Conservation (phyloP, 2,329 filamentous ascomycete species). For the Colletotrichum orbiculare region DNA sequence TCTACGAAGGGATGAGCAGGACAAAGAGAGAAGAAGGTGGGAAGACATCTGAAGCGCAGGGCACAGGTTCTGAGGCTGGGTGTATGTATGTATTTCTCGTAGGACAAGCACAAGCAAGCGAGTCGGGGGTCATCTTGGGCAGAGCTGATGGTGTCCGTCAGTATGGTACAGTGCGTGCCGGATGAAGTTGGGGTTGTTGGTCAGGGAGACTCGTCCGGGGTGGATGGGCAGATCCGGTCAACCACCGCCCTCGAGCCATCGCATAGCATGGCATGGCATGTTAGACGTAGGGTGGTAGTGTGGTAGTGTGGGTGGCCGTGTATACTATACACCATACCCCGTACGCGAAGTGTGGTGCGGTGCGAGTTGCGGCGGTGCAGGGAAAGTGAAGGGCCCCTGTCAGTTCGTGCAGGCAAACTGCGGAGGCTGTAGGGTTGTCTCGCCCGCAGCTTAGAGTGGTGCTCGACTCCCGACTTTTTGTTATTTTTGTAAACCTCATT, state of each 20-base stretch:
- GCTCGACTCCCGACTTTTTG: conserved; percentile 12
- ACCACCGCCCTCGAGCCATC: neutral
- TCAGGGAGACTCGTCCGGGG: conserved; percentile 10
- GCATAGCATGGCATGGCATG: neutral
- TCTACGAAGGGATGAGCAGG: conserved; percentile 6
- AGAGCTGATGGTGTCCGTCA: conserved; percentile 21
- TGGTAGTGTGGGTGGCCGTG: neutral
- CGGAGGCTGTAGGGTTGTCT: conserved; percentile 33
- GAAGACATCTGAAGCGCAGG: conserved; percentile 21
- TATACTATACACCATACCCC: neutral
- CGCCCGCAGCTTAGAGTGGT: conserved; percentile 9
- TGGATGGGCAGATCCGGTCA: conserved; percentile 15
- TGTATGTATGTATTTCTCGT: conserved; percentile 34
- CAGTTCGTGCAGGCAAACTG: conserved; percentile 32
- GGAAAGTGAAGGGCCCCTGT: conserved; percentile 24
- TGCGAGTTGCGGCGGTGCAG: conserved; percentile 36
- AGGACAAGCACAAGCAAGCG: conserved; percentile 36
- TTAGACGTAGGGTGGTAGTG: conserved; percentile 8
- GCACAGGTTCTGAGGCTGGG: conserved; percentile 16
- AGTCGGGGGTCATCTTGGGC: conserved; percentile 24
- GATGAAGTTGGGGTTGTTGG: conserved; percentile 23
- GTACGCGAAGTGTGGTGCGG: conserved; percentile 18
- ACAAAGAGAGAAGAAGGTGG: conserved; percentile 23
- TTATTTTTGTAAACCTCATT: conserved; percentile 29
- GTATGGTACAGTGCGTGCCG: conserved; percentile 23